These are phyloP conservation scores for Viola pubescens DNA, from an alignment of 441 rosid species.

Conservation along the genomic window DNA sequence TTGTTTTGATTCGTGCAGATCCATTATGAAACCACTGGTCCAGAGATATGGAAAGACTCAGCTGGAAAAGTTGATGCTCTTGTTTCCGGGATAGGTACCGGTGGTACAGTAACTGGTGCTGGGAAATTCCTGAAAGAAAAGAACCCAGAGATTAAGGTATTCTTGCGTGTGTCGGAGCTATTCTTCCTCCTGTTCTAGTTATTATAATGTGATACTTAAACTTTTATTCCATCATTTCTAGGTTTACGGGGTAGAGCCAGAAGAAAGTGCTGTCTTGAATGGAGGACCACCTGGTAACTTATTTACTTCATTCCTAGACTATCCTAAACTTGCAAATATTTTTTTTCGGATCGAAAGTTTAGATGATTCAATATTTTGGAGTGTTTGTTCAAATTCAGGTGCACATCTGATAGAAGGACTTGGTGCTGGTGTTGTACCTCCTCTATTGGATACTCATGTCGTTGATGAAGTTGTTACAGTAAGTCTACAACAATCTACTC, in stretches of 20 bases:
- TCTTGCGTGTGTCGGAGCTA: not conserved
- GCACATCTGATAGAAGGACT: conserved; percentile 43
- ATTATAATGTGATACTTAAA: not conserved
- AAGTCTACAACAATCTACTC: conserved; percentile 15
- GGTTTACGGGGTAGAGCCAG: conserved; percentile 68
- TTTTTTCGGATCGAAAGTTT: too few species aligned
- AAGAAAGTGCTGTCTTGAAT: conserved; percentile 62
- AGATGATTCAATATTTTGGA: too few species aligned
- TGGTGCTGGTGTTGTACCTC: conserved; percentile 39
- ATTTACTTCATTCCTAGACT: not conserved
- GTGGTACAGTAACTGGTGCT: conserved; percentile 69
- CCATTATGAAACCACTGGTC: conserved; percentile 79
- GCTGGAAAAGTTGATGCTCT: conserved; percentile 63
- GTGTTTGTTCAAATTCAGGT: conserved; percentile 13
- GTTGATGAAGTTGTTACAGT: conserved; percentile 44
- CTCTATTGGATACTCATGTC: conserved; percentile 29
- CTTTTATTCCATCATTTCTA: conserved; percentile 17
- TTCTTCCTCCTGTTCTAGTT: too few species aligned
- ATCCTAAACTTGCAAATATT: not conserved
- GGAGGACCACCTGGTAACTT: conserved; percentile 57
- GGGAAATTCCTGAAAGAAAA: conserved; percentile 77
- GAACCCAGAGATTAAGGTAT: conserved; percentile 60
- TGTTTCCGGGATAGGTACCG: conserved; percentile 73
- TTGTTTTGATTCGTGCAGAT: conserved; percentile 30
- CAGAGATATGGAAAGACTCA: conserved; percentile 81